These are phyloP conservation scores for Hypoxylon crocopeplum DNA, from an alignment of 495 filamentous ascomycete genomes.

Conservation along the genomic window DNA sequence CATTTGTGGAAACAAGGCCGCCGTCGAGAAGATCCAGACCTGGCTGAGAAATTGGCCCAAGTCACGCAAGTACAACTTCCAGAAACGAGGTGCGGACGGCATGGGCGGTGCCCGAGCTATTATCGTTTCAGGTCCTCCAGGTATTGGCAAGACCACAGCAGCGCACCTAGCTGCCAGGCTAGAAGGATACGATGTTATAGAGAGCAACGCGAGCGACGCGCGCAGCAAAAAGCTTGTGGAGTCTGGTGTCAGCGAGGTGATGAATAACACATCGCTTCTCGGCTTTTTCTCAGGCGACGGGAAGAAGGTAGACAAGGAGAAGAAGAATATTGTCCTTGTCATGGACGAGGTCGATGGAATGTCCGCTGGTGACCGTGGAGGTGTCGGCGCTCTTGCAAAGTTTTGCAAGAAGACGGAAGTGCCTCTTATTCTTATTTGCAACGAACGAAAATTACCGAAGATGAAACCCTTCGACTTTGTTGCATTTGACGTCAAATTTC, in stretches of 20 bases:
- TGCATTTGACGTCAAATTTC: slow-evolving; percentile 84
- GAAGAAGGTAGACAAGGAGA: slow-evolving; percentile 77
- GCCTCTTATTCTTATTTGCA: slow-evolving; percentile 97
- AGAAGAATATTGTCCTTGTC: slow-evolving; percentile 92
- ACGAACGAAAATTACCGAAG: slow-evolving; percentile 89
- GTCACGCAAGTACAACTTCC: slow-evolving; percentile 75
- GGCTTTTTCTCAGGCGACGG: slow-evolving; percentile 91
- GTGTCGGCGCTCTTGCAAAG: slow-evolving; percentile 91
- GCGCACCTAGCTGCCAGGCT: slow-evolving; percentile 93
- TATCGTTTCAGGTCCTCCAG: slow-evolving; percentile 93
- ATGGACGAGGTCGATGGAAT: slow-evolving; percentile 99
- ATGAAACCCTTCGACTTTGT: slow-evolving; percentile 96
- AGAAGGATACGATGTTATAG: slow-evolving; percentile 90
- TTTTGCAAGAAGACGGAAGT: slow-evolving; percentile 94
- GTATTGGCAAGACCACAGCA: slow-evolving; percentile 97
- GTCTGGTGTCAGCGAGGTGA: slow-evolving; percentile 79
- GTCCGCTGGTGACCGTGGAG: slow-evolving; percentile 95
- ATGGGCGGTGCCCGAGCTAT: slow-evolving; percentile 79
- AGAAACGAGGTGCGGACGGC: slow-evolving; percentile 80
- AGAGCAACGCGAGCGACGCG: slow-evolving; percentile 97
- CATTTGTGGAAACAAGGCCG: slow-evolving; percentile 93
- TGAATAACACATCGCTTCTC: slow-evolving; percentile 90
- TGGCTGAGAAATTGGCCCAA: slow-evolving; percentile 88
- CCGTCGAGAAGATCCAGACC: slow-evolving; percentile 84
- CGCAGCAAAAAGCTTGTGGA: slow-evolving; percentile 97